phyloP scores from a whole-genome alignment of 2,329 filamentous ascomycete species.

The Colletotrichum sp. region DNA sequence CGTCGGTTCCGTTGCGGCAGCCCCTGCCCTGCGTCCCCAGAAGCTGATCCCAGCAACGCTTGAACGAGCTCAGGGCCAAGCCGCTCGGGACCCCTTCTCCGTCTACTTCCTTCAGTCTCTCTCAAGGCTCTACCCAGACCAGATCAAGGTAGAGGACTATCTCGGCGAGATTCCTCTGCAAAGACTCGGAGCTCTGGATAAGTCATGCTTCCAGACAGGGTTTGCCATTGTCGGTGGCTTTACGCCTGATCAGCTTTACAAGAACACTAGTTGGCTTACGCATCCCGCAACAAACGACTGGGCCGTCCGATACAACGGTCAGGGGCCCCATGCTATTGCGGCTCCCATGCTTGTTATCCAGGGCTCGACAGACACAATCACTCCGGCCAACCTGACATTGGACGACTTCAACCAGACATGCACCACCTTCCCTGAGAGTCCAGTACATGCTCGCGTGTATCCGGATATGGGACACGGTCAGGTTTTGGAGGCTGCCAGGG shows the following conservation, averaged over 20 bases:
- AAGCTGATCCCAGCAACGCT: slow-evolving; percentile 14
- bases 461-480: slow-evolving; percentile 3
- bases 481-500: not conserved
- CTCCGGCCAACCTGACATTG: not conserved
- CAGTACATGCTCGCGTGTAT: not conserved
- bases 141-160: slow-evolving; percentile 21
- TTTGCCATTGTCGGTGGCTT: slow-evolving; percentile 5
- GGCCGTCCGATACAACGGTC: slow-evolving; percentile 20
- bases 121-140: slow-evolving; percentile 10
- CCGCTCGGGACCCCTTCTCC: slow-evolving; percentile 9
- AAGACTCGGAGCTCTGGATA: slow-evolving; percentile 1
- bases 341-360: slow-evolving; percentile 28
- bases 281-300: not conserved
- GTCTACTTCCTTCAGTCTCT: slow-evolving; percentile 24
- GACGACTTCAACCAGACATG: not conserved
- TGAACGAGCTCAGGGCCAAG: not conserved
- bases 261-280: slow-evolving; percentile 15
- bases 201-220: slow-evolving; percentile 17
- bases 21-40: slow-evolving; percentile 18
- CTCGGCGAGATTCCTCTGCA: slow-evolving; percentile 5
- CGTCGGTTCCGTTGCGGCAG: slow-evolving; percentile 18
- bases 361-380: slow-evolving; percentile 22
- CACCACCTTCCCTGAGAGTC: not conserved
- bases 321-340: slow-evolving; percentile 23
- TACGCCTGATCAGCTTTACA: slow-evolving; percentile 16